A percentile compares a stretch with the other conserved stretches of the same genome.
Evolutionary conservation across 2,329 filamentous ascomycete genomes (phyloP).

Genomic region (Alternaria brassicae): DNA sequence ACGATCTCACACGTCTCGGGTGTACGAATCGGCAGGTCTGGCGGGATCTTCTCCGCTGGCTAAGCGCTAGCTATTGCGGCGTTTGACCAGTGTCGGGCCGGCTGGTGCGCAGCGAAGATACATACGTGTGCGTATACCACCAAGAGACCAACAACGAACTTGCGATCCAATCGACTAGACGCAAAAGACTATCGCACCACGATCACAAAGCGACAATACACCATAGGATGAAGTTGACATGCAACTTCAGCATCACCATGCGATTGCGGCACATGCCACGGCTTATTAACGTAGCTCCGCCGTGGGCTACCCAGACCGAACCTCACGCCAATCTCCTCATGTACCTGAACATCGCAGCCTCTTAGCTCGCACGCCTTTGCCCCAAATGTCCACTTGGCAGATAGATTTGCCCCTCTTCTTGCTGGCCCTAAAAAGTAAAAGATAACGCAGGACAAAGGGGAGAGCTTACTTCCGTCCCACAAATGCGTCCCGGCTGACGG

Average conservation of each 20-base stretch:
- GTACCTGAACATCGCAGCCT: constrained; percentile 22
- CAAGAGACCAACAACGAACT: not conserved
- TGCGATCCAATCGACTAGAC: not conserved
- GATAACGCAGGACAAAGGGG: constrained; percentile 11
- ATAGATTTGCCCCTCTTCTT: constrained; percentile 13
- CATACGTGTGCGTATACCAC: constrained; percentile 2
- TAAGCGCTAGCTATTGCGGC: constrained; percentile 8
- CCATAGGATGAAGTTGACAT: not conserved
- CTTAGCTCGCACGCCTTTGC: constrained; percentile 15
- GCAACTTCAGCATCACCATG: constrained; percentile 6
- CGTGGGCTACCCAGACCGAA: constrained; percentile 1
- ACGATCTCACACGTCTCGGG: constrained; percentile 18
- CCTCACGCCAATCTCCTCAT: constrained; percentile 25
- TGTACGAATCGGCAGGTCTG: constrained; percentile 28
- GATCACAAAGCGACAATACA: not conserved
- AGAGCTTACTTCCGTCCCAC: constrained; percentile 9
- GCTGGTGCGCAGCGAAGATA: constrained; percentile 7
- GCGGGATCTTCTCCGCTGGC: constrained; percentile 12
- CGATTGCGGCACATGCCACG: constrained; percentile 11
- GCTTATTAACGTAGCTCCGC: constrained; percentile 18
- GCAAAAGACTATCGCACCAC: not conserved
- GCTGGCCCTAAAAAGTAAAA: constrained; percentile 28
- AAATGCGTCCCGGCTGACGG: constrained; percentile 22
- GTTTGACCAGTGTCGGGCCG: constrained; percentile 17
- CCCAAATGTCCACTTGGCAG: constrained; percentile 10